A percentile compares a stretch with the other conserved stretches of the same genome.
Evolutionary conservation across 1,284 basidiomycete genomes (phyloP).

Genomic region (Pseudozyma sp.): DNA sequence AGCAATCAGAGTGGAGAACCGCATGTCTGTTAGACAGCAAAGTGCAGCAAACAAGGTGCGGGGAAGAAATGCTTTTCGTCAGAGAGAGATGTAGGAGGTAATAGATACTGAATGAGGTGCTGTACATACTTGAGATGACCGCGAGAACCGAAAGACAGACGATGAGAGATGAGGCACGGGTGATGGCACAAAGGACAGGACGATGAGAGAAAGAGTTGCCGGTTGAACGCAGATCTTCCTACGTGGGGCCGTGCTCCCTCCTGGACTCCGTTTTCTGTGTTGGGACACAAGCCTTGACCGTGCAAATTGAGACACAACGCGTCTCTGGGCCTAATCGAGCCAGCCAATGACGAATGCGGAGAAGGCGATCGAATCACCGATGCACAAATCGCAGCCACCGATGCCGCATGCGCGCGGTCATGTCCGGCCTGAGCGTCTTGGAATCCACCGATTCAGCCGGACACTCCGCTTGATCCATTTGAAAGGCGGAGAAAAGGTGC

Average conservation of each 20-base stretch:
- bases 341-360: constrained; percentile 14
- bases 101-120: background rate
- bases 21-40: constrained; percentile 15
- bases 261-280: background rate
- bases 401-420: constrained; percentile 14
- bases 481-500: constrained; percentile 28
- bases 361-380: too few species aligned
- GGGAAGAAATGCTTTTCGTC: background rate
- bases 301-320: constrained; percentile 14
- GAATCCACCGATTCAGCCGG: constrained; percentile 32
- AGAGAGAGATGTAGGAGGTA: background rate
- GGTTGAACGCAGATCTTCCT: constrained; percentile 11
- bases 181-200: background rate
- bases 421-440: constrained; percentile 29
- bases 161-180: background rate
- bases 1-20: constrained; percentile 38
- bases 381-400: too few species aligned
- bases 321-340: background rate
- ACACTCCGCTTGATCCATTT: constrained; percentile 10
- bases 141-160: constrained; percentile 7
- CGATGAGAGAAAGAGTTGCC: too few species aligned
- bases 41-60: background rate
- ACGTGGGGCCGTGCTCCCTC: constrained; percentile 11
- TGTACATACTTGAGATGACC: background rate
- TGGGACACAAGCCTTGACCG: too few species aligned